These are phyloP conservation scores for Populus hybrid DNA, from an alignment of 441 rosid genomes.

Conservation along the genomic window DNA sequence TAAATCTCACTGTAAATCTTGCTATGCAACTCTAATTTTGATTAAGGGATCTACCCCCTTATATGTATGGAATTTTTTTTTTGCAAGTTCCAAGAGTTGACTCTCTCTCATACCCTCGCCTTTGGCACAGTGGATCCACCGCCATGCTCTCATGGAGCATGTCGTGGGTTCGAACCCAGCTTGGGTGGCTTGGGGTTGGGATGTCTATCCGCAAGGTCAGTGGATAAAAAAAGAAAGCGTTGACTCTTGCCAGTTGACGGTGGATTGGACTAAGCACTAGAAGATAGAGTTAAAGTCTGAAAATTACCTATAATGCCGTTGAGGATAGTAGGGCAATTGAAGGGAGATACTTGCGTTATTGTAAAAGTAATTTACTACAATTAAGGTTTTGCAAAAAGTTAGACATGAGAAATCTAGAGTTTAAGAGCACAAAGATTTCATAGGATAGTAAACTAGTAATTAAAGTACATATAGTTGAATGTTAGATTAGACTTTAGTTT, in stretches of 20 bases:
- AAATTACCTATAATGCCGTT: neutral
- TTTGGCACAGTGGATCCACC: too few relatives aligned
- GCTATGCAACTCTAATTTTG: neutral
- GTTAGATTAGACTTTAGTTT: constrained; percentile 16
- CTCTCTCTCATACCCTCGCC: neutral
- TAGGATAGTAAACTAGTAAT: constrained; percentile 9
- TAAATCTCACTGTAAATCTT: neutral
- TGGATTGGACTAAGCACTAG: neutral
- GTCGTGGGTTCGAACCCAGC: too few relatives aligned
- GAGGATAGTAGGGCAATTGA: neutral
- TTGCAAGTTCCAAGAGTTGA: constrained; percentile 3
- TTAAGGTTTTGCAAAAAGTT: neutral
- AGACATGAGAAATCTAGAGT: neutral
- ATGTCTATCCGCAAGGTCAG: too few relatives aligned
- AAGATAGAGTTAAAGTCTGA: neutral
- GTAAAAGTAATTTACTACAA: neutral
- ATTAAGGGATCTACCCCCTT: constrained; percentile 7
- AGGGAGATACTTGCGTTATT: neutral
- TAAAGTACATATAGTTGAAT: constrained; percentile 9
- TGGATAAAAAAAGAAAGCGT: neutral
- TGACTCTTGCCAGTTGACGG: neutral
- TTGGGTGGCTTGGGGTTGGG: too few relatives aligned
- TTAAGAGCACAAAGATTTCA: neutral
- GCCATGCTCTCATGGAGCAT: too few relatives aligned
- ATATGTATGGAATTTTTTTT: neutral